Conservation (phyloP, 371 early-diverging fungal species). For the Mucor velutinosus region DNA sequence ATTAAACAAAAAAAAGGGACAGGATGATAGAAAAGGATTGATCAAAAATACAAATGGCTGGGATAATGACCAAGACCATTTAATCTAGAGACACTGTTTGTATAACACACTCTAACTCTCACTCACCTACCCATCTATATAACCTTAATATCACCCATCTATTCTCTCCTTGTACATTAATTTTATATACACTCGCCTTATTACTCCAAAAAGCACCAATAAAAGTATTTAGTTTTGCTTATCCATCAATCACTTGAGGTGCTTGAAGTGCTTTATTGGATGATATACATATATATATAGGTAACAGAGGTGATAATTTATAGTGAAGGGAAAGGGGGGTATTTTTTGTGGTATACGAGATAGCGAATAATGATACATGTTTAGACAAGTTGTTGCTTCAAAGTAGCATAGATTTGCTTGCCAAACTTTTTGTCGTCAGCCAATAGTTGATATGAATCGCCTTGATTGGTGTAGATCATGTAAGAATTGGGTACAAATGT, state of each 20-base stretch:
- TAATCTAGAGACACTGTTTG: not conserved
- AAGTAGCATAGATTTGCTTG: slow-evolving; percentile 30
- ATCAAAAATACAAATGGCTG: slow-evolving; percentile 3
- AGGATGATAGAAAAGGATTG: slow-evolving; percentile 17
- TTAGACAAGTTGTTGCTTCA: not conserved
- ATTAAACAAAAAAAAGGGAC: slow-evolving; percentile 7
- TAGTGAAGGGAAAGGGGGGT: not conserved
- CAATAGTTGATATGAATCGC: slow-evolving; percentile 38
- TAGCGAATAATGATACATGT: not conserved
- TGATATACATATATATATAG: not conserved
- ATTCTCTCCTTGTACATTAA: slow-evolving; percentile 1
- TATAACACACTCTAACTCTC: not conserved
- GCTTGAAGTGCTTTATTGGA: not conserved
- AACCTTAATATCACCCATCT: not conserved
- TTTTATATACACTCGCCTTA: not conserved
- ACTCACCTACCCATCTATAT: not conserved
- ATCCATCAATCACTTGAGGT: no score
- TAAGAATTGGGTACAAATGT: slow-evolving; percentile 47
- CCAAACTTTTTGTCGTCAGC: slow-evolving; percentile 42
- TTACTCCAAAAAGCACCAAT: not conserved
- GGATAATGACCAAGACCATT: slow-evolving; percentile 7
- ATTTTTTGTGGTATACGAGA: slow-evolving; percentile 1
- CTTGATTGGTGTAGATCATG: slow-evolving; percentile 32
- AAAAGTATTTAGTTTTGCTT: not conserved
- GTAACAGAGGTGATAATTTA: not conserved